Evolutionary conservation across 176 grass and related monocot species (phyloP).

Genomic region (Ensete glaucum): DNA sequence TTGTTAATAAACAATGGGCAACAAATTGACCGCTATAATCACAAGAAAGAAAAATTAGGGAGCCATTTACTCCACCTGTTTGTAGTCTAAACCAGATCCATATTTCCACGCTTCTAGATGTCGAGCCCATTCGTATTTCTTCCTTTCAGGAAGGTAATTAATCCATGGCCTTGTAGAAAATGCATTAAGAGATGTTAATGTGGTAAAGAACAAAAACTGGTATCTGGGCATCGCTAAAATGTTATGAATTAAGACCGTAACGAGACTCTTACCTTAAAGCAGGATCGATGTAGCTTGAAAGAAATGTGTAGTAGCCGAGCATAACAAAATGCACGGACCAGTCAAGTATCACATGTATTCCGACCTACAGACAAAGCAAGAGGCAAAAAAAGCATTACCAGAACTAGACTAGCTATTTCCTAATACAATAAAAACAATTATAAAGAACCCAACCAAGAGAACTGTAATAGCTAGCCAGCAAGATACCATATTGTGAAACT

Average conservation of each 20-base stretch:
- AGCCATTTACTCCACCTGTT: slow-evolving; percentile 12
- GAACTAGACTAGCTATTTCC: neutral
- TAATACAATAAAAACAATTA: neutral
- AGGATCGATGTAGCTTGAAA: slow-evolving; percentile 57
- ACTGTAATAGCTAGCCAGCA: neutral
- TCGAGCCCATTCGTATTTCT: slow-evolving; percentile 65
- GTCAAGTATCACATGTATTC: slow-evolving; percentile 65
- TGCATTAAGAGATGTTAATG: neutral
- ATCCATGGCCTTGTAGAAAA: slow-evolving; percentile 52
- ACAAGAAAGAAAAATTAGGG: neutral
- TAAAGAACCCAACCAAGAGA: too few relatives aligned
- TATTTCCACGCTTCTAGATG: slow-evolving; percentile 94
- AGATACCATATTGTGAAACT: neutral
- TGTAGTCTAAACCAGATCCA: slow-evolving; percentile 90
- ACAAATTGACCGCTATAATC: too few relatives aligned
- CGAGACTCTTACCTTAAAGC: slow-evolving; percentile 35
- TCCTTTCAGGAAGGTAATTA: slow-evolving; percentile 41
- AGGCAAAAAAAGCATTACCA: neutral
- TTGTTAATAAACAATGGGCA: too few relatives aligned
- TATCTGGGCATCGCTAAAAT: neutral
- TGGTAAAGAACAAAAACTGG: neutral
- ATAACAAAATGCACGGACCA: slow-evolving; percentile 87
- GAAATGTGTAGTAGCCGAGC: slow-evolving; percentile 85
- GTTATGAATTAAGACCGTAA: slow-evolving; percentile 2
- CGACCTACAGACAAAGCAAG: slow-evolving; percentile 46